A percentile compares a stretch with the other conserved stretches of the same genome.
Conservation (phyloP, 2,329 filamentous ascomycete genomes). For the Ascochyta fabae region DNA sequence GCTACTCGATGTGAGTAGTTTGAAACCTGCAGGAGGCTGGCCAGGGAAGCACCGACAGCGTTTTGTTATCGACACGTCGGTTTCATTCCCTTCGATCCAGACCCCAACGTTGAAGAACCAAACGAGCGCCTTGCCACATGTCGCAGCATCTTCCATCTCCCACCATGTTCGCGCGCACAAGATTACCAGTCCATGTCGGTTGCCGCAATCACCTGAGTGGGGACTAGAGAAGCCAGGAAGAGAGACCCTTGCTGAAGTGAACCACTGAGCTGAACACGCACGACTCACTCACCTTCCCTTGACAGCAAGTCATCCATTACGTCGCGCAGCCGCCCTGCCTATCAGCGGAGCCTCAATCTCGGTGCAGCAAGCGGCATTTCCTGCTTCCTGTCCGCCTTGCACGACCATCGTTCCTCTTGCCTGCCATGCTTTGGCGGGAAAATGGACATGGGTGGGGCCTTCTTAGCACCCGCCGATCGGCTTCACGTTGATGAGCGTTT, state of each 20-base stretch:
- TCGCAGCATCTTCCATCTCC: background rate
- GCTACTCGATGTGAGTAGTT: background rate
- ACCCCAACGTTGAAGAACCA: background rate
- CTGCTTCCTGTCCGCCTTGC: background rate
- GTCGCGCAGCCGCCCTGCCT: slow-evolving; percentile 11
- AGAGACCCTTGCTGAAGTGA: slow-evolving; percentile 9
- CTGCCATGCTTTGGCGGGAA: background rate
- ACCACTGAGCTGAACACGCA: slow-evolving; percentile 5
- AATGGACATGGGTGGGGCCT: background rate
- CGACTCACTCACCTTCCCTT: slow-evolving; percentile 15
- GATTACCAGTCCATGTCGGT: background rate
- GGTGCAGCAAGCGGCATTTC: background rate
- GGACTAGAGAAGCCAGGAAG: background rate
- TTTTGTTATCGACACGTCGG: background rate
- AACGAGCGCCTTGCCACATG: background rate
- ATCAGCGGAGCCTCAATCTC: slow-evolving; percentile 20
- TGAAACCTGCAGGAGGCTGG: background rate
- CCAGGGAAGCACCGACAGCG: background rate
- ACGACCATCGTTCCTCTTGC: slow-evolving; percentile 5
- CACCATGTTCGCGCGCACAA: background rate
- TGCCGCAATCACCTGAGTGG: slow-evolving; percentile 6
- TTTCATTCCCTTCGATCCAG: background rate
- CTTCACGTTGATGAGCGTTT: slow-evolving; percentile 14
- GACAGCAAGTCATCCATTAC: background rate
- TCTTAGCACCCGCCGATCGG: slow-evolving; percentile 10